These are phyloP conservation scores for Sicyos edulis DNA, from an alignment of 306 rosid genomes.

Conservation along the genomic window DNA sequence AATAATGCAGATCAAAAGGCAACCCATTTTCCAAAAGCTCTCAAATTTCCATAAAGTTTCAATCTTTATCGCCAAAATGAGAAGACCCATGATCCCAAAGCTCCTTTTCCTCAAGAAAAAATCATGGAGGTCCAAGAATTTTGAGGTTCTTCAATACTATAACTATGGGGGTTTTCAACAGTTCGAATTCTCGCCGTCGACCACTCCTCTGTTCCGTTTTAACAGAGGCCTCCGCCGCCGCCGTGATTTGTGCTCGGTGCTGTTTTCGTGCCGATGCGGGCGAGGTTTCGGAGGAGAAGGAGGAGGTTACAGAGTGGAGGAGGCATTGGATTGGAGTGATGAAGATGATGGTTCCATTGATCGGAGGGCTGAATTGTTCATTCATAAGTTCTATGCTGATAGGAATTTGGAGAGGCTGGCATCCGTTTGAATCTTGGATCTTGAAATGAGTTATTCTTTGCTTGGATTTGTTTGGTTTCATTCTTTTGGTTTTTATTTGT, in stretches of 20 bases:
- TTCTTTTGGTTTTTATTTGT: background rate
- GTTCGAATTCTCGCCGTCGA: conserved; percentile 46
- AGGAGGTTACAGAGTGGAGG: conserved; percentile 28
- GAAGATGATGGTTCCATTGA: conserved; percentile 58
- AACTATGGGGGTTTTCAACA: conserved; percentile 34
- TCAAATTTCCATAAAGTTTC: conserved; percentile 32
- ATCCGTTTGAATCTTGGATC: conserved; percentile 21
- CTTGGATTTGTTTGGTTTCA: background rate
- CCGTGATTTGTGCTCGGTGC: conserved; percentile 31
- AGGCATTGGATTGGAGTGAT: conserved; percentile 34
- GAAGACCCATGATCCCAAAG: conserved; percentile 38
- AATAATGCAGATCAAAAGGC: conserved; percentile 38
- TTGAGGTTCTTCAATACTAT: conserved; percentile 35
- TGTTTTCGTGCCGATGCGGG: conserved; percentile 38
- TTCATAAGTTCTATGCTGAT: conserved; percentile 50
- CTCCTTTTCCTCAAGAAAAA: conserved; percentile 35
- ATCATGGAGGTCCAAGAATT: conserved; percentile 24
- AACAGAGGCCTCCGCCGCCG: conserved; percentile 10
- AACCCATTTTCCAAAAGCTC: conserved; percentile 35
- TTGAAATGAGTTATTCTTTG: background rate
- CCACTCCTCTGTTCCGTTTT: conserved; percentile 39
- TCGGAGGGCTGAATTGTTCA: conserved; percentile 58
- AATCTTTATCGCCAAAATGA: conserved; percentile 31
- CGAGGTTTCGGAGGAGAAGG: conserved; percentile 28
- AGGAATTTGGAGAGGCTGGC: conserved; percentile 53